phyloP scores from a whole-genome alignment of 768 basidiomycete species.

The Boletus bicolor region DNA sequence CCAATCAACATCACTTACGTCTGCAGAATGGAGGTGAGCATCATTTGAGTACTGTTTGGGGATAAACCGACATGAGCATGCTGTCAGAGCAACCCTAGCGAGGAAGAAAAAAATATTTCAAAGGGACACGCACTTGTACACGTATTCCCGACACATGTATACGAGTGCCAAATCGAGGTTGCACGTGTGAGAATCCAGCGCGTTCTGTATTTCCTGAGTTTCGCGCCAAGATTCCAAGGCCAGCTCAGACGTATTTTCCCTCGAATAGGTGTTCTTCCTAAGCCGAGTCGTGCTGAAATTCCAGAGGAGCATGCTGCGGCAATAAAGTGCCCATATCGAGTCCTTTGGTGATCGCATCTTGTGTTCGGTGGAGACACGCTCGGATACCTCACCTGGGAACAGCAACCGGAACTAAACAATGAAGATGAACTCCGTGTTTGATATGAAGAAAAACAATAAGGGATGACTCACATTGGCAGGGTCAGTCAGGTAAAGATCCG shows the following conservation, averaged over 20 bases:
- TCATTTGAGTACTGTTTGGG: slow-evolving; percentile 54
- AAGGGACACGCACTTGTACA: slow-evolving; percentile 60
- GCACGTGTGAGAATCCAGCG: slow-evolving; percentile 65
- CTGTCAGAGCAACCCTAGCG: slow-evolving; percentile 7
- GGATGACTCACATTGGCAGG: slow-evolving; percentile 56
- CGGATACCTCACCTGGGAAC: slow-evolving; percentile 71
- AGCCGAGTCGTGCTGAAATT: slow-evolving; percentile 58
- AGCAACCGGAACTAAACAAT: slow-evolving; percentile 41
- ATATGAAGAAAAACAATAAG: slow-evolving; percentile 3
- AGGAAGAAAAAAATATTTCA: slow-evolving; percentile 4
- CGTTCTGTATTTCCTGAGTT: slow-evolving; percentile 62
- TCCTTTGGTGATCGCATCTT: slow-evolving; percentile 63
- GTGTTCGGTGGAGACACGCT: slow-evolving; percentile 43
- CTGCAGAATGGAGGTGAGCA: slow-evolving; percentile 59
- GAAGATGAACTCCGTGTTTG: slow-evolving; percentile 8
- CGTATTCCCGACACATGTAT: slow-evolving; percentile 65
- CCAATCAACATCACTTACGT: slow-evolving; percentile 44
- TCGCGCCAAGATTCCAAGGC: slow-evolving; percentile 65
- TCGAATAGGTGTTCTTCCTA: slow-evolving; percentile 38
- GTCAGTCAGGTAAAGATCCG: slow-evolving; percentile 58
- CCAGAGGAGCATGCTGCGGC: slow-evolving; percentile 80
- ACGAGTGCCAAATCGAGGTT: slow-evolving; percentile 66
- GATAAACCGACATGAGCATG: slow-evolving; percentile 17
- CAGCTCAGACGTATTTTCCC: slow-evolving; percentile 56
- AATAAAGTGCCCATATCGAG: slow-evolving; percentile 79